phyloP scores from a whole-genome alignment of 257 asterid species.

The Jasminum sambac region DNA sequence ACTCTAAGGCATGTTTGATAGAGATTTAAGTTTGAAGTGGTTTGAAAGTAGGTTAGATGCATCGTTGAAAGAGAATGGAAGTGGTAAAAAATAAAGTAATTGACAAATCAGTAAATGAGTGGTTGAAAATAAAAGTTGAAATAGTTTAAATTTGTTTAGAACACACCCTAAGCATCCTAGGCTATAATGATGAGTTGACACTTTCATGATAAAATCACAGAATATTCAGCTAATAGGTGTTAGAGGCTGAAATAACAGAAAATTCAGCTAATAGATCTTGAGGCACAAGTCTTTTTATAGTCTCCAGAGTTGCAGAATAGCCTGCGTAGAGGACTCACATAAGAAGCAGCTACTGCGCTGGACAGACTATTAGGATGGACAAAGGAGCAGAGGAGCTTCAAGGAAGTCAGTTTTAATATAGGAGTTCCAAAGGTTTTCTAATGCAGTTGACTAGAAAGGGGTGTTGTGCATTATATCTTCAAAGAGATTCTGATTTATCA shows the following conservation, averaged over 20 bases:
- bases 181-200: neutral
- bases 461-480: neutral
- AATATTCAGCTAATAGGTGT: neutral
- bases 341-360: slow-evolving; percentile 2
- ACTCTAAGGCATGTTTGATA: too few relatives aligned
- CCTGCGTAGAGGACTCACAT: neutral
- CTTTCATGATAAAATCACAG: slow-evolving; percentile 1
- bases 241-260: slow-evolving; percentile 11
- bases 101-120: too few relatives aligned
- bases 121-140: too few relatives aligned
- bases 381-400: neutral
- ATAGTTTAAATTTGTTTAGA: too few relatives aligned
- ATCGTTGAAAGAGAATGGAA: too few relatives aligned
- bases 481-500: neutral
- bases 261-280: neutral
- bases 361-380: neutral
- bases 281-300: neutral
- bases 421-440: neutral
- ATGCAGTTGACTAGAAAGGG: neutral
- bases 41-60: too few relatives aligned
- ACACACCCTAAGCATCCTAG: neutral
- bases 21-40: too few relatives aligned
- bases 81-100: too few relatives aligned
- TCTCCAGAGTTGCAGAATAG: slow-evolving; percentile 14
- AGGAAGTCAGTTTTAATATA: slow-evolving; percentile 1